Evolutionary conservation across 768 basidiomycete genomes (phyloP).

Genomic region (Agaricus blazei): DNA sequence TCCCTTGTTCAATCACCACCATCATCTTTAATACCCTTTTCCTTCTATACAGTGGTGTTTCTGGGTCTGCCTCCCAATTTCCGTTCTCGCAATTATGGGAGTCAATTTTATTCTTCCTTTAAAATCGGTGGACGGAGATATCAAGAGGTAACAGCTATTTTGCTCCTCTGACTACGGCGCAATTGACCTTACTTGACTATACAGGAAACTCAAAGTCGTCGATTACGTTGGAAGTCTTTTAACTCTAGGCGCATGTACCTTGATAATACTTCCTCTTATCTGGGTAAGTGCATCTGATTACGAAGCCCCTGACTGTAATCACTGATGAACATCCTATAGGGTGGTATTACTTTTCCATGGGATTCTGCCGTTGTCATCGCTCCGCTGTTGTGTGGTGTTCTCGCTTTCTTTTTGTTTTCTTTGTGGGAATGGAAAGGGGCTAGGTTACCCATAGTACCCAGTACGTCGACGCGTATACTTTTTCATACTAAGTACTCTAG

Average conservation of each 20-base stretch:
- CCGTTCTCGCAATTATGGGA: conserved; percentile 45
- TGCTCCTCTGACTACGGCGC: neutral
- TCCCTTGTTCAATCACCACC: neutral
- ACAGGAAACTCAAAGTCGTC: conserved; percentile 57
- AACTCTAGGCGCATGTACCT: conserved; percentile 54
- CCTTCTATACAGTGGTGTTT: conserved; percentile 55
- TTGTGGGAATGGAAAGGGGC: conserved; percentile 72
- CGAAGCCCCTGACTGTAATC: neutral
- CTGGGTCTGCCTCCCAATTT: conserved; percentile 65
- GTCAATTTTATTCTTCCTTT: conserved; percentile 63
- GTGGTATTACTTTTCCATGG: conserved; percentile 73
- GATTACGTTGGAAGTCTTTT: conserved; percentile 60
- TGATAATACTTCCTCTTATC: conserved; percentile 66
- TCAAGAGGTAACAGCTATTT: conserved; percentile 34
- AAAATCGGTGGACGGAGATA: conserved; percentile 60
- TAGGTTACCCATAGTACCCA: conserved; percentile 66
- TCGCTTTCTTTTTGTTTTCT: conserved; percentile 54
- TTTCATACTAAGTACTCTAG: neutral
- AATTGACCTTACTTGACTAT: neutral
- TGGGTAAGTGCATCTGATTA: conserved; percentile 44
- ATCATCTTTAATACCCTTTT: neutral
- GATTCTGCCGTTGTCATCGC: conserved; percentile 58
- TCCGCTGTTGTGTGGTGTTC: conserved; percentile 49
- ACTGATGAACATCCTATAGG: conserved; percentile 28
- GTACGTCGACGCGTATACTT: conserved; percentile 27